Evolutionary conservation across 768 basidiomycete species (phyloP), one percentile per base, ranked within the genome.

Genomic region (Peribolospora baueri): DNA sequence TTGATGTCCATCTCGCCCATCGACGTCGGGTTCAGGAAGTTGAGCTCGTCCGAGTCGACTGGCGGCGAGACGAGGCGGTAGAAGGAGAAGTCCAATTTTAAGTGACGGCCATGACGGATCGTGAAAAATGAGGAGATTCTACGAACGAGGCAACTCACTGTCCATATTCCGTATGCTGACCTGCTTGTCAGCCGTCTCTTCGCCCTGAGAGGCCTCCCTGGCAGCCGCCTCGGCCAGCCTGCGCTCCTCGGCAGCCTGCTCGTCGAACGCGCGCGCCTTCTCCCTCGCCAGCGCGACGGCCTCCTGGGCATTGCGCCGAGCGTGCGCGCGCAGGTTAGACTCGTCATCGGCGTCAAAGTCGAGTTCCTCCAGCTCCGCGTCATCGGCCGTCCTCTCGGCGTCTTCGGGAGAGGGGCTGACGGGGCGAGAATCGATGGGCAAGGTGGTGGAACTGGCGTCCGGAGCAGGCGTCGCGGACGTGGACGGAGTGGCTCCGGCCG

Each of bases 1-100:
- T 76, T 75, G 61, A 97, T 81, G 25, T 51, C 46, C 37, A 56
- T n/a, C 7, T 79, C 77, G 7, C 85, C 87, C 60, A 90, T 68
- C 11, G 85, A 84, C 4, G 87, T 86, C 6, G 93, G 93, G 64
- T 98, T 97, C 70, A 95, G 90, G 79, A 98, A 97, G 69, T 98
- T 95, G 45, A 98, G 78, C 64, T 97, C 91, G 63, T 93, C 88
- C 14, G 84, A 85, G 66, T 91, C 88, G 61, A 91, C 86, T 88
- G 52, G 14, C 11, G 3, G n/a, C 9, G 40, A 14, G 42, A 52
- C 10, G 41, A 54, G 8, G 36, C 5, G 40, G 38, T 7, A 14
- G 14, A 46, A 46, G 46, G 46, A 9, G 14, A 46, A 46, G 9
- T 46, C 14, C 37, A 37, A 43, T 3, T 5, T 37, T 39, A 10